Base-by-base conservation (phyloP, 768 basidiomycete genomes). In the Lactarius evosmus region DNA sequence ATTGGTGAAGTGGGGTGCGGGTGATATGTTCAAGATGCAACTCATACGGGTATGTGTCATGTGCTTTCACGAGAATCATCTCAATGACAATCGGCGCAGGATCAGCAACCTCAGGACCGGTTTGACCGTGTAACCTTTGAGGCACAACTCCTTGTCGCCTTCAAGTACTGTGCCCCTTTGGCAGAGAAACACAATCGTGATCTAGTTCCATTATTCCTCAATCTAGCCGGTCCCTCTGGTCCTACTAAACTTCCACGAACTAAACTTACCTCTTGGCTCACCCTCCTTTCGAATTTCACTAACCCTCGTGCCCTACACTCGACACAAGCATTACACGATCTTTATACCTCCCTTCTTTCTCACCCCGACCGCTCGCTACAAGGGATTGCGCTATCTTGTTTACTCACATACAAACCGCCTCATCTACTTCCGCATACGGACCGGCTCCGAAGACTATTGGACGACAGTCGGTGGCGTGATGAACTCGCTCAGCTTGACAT, bases 301-400 rank as follows among this genome's bases (percentile, higher is more conserved):
- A 98, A 98, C 71, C 96, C 95, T n/a, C 96, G 93, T 75, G 91
- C 93, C 0, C 77, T 95, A 2, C 82, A 86, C 71, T 80, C 84
- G 7, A 83, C 91, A 0, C 81, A 88, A 9, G 79, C 80, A 0
- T 79, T 98, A 5, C 83, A 82, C 46, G 56, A 77, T 1, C 72
- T 93, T 27, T 96, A 95, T 75, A 79, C 81, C 16, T 76, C 82
- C n/a, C 80, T 92, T 25, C 82, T 98, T 27, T 87, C 94, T 5
- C 88, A 94, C 66, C 91, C 95, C 3, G 95, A 98, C 68, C 84
- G 85, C 16, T 70, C 83, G 4, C 77, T 98, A 2, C 96, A 97
- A 75, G 79, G 76, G 8, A 77, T 86, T 14, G 85, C 95, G 0
- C 77, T 98, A 3, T 80, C 83, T 1, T 97, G 95, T 70, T 68